phyloP scores from a whole-genome alignment of 2,329 filamentous ascomycete genomes.

The Penicillium sp. region DNA sequence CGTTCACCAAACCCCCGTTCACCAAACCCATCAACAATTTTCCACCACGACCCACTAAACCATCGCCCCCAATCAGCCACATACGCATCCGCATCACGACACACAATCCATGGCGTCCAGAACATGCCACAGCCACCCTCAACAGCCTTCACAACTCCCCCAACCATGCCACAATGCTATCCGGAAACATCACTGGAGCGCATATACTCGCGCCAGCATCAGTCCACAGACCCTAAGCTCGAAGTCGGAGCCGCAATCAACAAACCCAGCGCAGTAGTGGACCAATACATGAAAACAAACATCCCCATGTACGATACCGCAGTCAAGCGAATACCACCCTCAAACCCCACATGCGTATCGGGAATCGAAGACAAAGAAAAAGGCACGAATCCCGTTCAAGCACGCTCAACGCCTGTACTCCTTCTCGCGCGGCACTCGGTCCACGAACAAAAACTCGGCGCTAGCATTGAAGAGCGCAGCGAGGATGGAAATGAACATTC shows the following conservation, averaged over 20 bases:
- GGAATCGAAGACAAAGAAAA: background rate
- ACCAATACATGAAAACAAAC: background rate
- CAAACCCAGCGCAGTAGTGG: background rate
- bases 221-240: background rate
- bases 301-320: conserved; percentile 6
- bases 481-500: background rate
- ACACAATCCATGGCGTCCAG: background rate
- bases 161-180: conserved; percentile 7
- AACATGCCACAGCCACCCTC: background rate
- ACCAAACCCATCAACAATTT: conserved; percentile 7
- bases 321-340: background rate
- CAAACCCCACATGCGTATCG: background rate
- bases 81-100: background rate
- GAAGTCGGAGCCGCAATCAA: background rate
- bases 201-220: background rate
- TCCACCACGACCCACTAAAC: background rate
- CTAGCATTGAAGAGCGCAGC: background rate
- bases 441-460: background rate
- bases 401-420: background rate
- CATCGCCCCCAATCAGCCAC: background rate
- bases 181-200: background rate
- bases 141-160: background rate
- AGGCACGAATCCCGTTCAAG: background rate
- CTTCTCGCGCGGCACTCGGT: background rate
- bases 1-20: conserved; percentile 16